A percentile compares a stretch with the other conserved stretches of the same genome.
Conservation (phyloP, 1,284 basidiomycete species). For the Peniophora sp. region DNA sequence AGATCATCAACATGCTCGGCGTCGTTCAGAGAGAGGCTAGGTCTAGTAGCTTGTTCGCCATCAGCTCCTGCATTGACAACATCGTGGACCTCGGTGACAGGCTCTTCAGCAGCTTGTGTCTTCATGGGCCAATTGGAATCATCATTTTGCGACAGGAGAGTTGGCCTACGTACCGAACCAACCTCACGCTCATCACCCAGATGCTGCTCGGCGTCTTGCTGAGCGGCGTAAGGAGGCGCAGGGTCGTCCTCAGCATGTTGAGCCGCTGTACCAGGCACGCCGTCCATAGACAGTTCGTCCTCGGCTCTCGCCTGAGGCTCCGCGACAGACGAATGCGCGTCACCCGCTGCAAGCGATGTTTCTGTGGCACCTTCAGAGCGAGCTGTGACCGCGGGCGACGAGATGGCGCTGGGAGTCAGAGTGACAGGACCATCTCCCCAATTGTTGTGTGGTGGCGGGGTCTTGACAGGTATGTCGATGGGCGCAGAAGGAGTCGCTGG, state of each 20-base stretch:
- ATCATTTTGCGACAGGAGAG: too few species aligned
- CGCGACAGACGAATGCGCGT: slow-evolving; percentile 3
- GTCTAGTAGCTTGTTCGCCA: too few species aligned
- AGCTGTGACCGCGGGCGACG: neutral
- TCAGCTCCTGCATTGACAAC: too few species aligned
- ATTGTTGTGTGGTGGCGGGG: slow-evolving; percentile 6
- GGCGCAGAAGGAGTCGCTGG: slow-evolving; percentile 7
- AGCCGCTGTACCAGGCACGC: neutral
- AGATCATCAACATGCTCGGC: too few species aligned
- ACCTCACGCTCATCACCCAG: too few species aligned
- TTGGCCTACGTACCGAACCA: too few species aligned
- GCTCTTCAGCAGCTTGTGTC: too few species aligned
- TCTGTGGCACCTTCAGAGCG: neutral
- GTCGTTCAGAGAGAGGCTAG: too few species aligned
- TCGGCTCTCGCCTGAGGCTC: slow-evolving; percentile 6
- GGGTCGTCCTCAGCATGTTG: slow-evolving; percentile 5
- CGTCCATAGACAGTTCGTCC: too few species aligned
- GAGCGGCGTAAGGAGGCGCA: slow-evolving; percentile 6
- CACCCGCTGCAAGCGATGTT: neutral
- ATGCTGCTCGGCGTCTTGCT: neutral
- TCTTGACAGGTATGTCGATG: slow-evolving; percentile 4
- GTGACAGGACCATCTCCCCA: slow-evolving; percentile 1
- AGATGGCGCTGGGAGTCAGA: neutral
- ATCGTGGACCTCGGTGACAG: too few species aligned
- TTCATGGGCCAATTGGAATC: too few species aligned